Evolutionary conservation across 805 yeast genomes (phyloP).

Genomic region (Barnettozyma salicaria): DNA sequence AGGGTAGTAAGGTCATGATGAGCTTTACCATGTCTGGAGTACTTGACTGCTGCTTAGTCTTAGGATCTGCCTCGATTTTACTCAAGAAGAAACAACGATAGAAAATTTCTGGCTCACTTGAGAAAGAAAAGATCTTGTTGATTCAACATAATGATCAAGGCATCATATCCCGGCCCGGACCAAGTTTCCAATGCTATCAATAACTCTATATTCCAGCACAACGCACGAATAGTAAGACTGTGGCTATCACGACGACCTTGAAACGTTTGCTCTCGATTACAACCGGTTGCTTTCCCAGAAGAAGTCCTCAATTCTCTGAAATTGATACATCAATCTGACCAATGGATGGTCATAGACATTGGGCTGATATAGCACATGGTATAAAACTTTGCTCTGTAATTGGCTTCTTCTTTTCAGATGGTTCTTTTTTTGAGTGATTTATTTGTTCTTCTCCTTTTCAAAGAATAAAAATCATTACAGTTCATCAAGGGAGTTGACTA

Average conservation of each 20-base stretch:
- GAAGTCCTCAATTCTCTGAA: no score
- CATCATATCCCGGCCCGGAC: slow-evolving; percentile 11
- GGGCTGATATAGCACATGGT: not conserved
- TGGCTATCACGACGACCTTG: no score
- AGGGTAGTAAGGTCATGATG: no score
- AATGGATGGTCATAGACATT: not conserved
- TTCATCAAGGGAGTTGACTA: slow-evolving; percentile 11
- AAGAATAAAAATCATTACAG: slow-evolving; percentile 21
- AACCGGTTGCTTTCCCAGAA: slow-evolving; percentile 1
- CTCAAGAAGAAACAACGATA: not conserved
- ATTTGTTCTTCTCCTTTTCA: slow-evolving; percentile 14
- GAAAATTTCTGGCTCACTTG: no score
- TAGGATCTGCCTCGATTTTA: not conserved
- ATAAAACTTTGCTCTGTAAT: not conserved
- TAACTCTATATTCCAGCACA: no score
- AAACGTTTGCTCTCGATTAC: no score
- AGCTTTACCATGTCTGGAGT: not conserved
- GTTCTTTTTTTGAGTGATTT: slow-evolving; percentile 17
- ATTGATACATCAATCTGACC: no score
- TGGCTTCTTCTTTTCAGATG: not conserved
- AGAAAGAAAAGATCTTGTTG: no score
- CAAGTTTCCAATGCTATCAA: not conserved
- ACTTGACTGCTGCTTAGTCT: not conserved
- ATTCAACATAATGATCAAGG: not conserved
- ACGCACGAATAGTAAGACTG: no score